Percentiles rank a stretch among this genome's conserved stretches.
phyloP scores from a whole-genome alignment of 2,329 filamentous ascomycete species.

The Trichoderma oligosporum region DNA sequence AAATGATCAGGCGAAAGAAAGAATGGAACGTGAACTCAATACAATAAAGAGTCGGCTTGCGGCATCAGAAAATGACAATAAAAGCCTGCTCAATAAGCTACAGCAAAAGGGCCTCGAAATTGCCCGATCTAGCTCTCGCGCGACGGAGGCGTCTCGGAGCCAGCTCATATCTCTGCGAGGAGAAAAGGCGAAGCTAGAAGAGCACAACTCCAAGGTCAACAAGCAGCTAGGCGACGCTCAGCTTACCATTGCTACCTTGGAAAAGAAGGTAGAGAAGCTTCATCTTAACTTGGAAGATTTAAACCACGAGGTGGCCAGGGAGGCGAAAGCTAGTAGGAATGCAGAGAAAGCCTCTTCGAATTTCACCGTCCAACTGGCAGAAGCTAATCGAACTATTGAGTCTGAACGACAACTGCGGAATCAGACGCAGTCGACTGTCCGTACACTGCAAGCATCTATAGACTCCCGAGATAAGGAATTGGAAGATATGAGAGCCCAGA shows the following conservation, averaged over 20 bases:
- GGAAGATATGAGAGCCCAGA: conserved; percentile 71
- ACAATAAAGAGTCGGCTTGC: conserved; percentile 85
- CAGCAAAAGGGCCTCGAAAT: conserved; percentile 98
- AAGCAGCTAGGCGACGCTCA: conserved; percentile 85
- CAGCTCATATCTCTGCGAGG: conserved; percentile 73
- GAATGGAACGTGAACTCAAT: conserved; percentile 83
- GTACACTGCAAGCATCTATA: conserved; percentile 73
- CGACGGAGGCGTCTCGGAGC: conserved; percentile 75
- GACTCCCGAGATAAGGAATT: conserved; percentile 80
- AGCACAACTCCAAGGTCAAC: conserved; percentile 74
- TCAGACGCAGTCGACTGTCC: conserved; percentile 81
- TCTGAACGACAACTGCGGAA: conserved; percentile 80
- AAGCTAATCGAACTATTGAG: conserved; percentile 84
- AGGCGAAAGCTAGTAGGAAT: conserved; percentile 83
- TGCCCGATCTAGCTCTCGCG: conserved; percentile 81
- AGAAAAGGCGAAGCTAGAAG: conserved; percentile 79
- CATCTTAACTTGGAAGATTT: conserved; percentile 84
- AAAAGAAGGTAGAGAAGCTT: conserved; percentile 93
- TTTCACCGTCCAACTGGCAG: conserved; percentile 76
- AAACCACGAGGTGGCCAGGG: conserved; percentile 84
- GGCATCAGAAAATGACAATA: conserved; percentile 95
- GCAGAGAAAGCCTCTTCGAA: conserved; percentile 85
- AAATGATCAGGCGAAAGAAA: conserved; percentile 91
- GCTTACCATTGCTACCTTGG: conserved; percentile 73
- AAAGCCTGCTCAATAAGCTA: conserved; percentile 90